Evolutionary conservation across 1,284 basidiomycete species (phyloP).

Genomic region (Boletus smithii): DNA sequence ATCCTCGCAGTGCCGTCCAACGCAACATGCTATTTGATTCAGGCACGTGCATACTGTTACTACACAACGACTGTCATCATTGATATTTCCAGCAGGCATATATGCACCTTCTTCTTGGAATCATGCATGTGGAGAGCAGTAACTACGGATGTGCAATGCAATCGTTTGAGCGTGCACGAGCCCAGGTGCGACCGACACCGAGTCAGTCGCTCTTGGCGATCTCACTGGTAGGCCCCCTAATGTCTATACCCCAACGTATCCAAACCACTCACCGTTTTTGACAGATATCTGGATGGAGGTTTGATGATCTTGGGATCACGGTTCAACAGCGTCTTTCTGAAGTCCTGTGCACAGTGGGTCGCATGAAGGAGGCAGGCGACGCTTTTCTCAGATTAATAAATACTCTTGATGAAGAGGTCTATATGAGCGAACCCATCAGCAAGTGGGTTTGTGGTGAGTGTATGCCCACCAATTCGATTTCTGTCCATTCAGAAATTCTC

Average conservation of each 20-base stretch:
- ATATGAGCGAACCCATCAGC: no score
- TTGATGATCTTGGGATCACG: constrained; percentile 4
- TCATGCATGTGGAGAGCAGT: not conserved
- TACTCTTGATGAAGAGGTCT: no score
- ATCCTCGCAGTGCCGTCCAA: no score
- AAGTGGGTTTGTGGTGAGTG: no score
- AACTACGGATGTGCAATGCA: not conserved
- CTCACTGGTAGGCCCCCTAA: not conserved
- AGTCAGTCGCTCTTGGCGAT: not conserved
- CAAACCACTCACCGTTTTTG: fast-evolving
- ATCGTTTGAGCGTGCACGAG: constrained; percentile 1
- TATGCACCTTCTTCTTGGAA: constrained; percentile 1
- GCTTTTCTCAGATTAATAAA: no score
- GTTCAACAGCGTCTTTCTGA: not conserved
- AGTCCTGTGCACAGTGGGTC: not conserved
- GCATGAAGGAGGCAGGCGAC: no score
- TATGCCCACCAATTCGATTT: no score
- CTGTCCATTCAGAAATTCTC: no score
- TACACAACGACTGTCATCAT: not conserved
- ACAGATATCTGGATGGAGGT: constrained; percentile 12
- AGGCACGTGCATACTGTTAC: no score
- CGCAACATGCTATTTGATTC: not conserved
- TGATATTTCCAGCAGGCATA: constrained; percentile 3
- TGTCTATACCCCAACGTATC: not conserved
- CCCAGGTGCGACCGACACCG: not conserved